phyloP scores from a whole-genome alignment of 2,329 filamentous ascomycete genomes.

The Blastomyces gilchristii region DNA sequence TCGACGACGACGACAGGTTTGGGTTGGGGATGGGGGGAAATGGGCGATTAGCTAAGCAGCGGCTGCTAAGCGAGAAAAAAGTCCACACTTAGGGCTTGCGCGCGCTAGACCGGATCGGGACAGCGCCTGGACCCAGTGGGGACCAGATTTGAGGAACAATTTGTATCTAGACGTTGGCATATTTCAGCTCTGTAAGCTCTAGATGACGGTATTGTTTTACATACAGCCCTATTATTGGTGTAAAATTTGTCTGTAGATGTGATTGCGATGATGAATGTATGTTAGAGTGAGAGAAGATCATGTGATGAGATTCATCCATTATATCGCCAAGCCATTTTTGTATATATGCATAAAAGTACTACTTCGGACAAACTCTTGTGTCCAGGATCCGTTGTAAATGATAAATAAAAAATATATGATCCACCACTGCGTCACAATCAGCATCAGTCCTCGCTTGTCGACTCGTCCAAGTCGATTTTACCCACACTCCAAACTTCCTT shows the following conservation, averaged over 20 bases:
- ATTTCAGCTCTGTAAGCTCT: no score
- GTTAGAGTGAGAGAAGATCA: no score
- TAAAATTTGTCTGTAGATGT: no score
- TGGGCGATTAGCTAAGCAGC: conserved; percentile 17
- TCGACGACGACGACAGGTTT: not conserved
- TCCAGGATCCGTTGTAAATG: not conserved
- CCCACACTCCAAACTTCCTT: conserved; percentile 93
- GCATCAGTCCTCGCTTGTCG: conserved; percentile 25
- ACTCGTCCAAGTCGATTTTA: conserved; percentile 64
- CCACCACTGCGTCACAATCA: not conserved
- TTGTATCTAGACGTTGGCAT: no score
- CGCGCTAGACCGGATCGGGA: not conserved
- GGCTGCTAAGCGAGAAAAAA: conserved; percentile 18
- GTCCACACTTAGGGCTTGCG: conserved; percentile 16
- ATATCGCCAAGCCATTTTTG: no score
- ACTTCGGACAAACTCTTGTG: not conserved
- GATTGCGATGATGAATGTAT: no score
- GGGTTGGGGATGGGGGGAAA: not conserved
- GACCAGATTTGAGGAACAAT: no score
- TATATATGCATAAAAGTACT: no score
- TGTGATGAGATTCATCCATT: no score
- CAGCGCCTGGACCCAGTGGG: not conserved
- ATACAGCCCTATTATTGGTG: no score
- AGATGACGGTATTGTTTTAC: no score
- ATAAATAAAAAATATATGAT: not conserved